Evolutionary conservation across 1,284 basidiomycete species (phyloP), one percentile per base, ranked within the genome.

Genomic region (Anthracocystis setariae): DNA sequence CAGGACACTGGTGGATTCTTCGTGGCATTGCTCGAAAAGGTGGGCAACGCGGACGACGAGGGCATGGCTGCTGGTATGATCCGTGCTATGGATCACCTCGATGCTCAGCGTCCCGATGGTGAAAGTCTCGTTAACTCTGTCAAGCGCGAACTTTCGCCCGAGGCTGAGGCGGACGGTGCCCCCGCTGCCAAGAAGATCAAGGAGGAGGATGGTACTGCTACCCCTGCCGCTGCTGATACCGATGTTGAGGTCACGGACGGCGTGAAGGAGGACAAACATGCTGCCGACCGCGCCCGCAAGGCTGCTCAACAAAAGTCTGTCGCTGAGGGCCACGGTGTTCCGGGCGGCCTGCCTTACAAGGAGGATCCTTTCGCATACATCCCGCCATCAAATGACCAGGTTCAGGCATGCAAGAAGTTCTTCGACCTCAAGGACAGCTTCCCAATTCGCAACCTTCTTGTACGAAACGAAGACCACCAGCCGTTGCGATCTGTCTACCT

Each of bases 1-100:
- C 95, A 98, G 85, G 92, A 99, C 83, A 94, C 94, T 0, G 96
- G 96, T 12, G 96, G 93, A 0, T 99, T 99, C 85, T 99, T 97
- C 79, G 90, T 99, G 24, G 92, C 93, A 17, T 90, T 97, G 0
- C 85, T 99, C 33, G 88, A 93, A 77, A 87, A 86, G 77, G 65
- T 70, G 4, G 73, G 71, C 40, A 65, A 70, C 40, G 46, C 50
- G 2, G 67, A 79, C n/a, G 71, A 68, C 35, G 77, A 72, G 47
- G 73, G 77, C n/a, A 72, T 80, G 71, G 76, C 80, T 1, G 56
- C 60, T n/a, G 80, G 80, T 21, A 82, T 82, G 75, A 62, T 74
- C 29, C 71, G 78, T 4, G 80, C 80, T 10, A 75, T 79, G 64
- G 77, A 77, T 18, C 62, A 72, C 18, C 69, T 74, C 45, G 65